These are phyloP conservation scores for Geotrichum citri-aurantii DNA, from an alignment of 1,139 yeast genomes.

Conservation along the genomic window DNA sequence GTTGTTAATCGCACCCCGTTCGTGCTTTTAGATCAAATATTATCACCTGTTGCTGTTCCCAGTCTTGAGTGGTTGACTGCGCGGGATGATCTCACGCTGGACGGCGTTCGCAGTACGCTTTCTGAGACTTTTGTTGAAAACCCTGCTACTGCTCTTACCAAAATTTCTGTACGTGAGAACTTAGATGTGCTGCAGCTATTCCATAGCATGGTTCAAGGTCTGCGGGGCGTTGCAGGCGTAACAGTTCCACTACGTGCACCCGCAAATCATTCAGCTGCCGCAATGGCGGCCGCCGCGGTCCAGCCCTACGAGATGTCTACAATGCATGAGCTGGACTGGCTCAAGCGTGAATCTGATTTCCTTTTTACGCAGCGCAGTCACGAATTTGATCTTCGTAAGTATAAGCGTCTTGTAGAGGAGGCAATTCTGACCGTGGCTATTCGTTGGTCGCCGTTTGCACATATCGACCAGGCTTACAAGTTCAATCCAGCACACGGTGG, in stretches of 20 bases:
- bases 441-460: not conserved
- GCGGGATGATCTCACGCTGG: not conserved
- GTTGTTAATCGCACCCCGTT: not conserved
- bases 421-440: not conserved
- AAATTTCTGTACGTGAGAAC: not conserved
- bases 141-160: not conserved
- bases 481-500: not conserved
- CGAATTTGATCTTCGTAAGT: not conserved
- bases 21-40: not conserved
- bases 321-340: not conserved
- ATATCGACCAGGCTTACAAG: not conserved
- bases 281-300: not conserved
- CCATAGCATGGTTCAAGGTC: not conserved
- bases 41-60: not conserved
- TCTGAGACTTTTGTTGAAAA: not conserved
- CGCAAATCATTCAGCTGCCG: not conserved
- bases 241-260: not conserved
- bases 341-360: not conserved
- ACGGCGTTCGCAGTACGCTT: not conserved
- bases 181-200: not conserved
- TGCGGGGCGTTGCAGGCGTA: not conserved
- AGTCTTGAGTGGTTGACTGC: not conserved
- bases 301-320: constrained; percentile 1
- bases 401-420: not conserved
- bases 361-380: not conserved